A percentile compares a stretch with the other conserved stretches of the same genome.
These are phyloP conservation scores for Xylaria acuta DNA, from an alignment of 495 filamentous ascomycete species.

Conservation along the genomic window DNA sequence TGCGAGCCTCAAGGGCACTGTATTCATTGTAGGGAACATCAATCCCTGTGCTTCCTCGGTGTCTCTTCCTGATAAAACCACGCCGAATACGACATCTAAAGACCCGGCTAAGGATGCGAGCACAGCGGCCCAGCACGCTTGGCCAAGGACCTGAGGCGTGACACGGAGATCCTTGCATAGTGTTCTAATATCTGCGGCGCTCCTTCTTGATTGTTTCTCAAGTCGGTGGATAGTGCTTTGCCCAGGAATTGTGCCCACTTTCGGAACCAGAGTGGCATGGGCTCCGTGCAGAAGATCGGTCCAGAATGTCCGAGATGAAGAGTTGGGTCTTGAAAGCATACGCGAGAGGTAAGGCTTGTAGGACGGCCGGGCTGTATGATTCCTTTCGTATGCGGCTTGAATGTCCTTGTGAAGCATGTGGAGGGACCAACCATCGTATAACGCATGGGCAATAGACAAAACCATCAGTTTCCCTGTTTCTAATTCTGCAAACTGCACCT, in stretches of 20 bases:
- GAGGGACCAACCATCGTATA: conserved; percentile 81
- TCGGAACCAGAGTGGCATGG: conserved; percentile 43
- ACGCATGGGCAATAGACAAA: conserved; percentile 76
- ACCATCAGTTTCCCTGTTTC: conserved; percentile 56
- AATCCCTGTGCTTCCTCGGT: conserved; percentile 61
- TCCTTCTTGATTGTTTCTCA: conserved; percentile 53
- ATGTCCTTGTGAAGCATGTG: conserved; percentile 71
- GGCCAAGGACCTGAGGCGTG: conserved; percentile 69
- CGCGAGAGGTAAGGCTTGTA: conserved; percentile 57
- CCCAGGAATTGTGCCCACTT: conserved; percentile 19
- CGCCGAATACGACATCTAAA: conserved; percentile 73
- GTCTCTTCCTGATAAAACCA: conserved; percentile 73
- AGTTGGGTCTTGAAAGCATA: conserved; percentile 43
- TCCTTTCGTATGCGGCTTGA: conserved; percentile 58
- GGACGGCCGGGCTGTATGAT: conserved; percentile 45
- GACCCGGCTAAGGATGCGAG: conserved; percentile 60
- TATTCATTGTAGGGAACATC: conserved; percentile 84
- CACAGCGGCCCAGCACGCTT: conserved; percentile 69
- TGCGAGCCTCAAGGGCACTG: conserved; percentile 67
- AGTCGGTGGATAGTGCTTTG: conserved; percentile 44
- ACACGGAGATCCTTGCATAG: conserved; percentile 65
- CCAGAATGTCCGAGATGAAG: conserved; percentile 65
- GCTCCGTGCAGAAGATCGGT: conserved; percentile 59
- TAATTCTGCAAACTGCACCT: conserved; percentile 48
- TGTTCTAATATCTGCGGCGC: conserved; percentile 41